Evolutionary conservation across 2,329 filamentous ascomycete genomes (phyloP).

Genomic region (Nectriaceae sp.): DNA sequence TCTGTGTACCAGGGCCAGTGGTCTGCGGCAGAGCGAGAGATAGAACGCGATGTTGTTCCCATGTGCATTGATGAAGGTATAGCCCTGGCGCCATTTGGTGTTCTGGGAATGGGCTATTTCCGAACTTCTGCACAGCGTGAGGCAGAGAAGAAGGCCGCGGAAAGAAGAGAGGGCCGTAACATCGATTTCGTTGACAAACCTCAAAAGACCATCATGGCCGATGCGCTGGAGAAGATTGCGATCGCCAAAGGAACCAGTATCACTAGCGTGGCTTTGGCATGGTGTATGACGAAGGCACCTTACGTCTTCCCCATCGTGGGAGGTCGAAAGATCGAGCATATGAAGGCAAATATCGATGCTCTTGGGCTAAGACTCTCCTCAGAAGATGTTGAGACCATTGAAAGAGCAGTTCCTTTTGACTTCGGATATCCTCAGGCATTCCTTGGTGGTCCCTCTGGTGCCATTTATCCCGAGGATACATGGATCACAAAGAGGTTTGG

Average conservation of each 20-base stretch:
- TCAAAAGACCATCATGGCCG: conserved; percentile 29
- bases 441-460: too few relatives aligned
- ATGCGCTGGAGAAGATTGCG: background rate
- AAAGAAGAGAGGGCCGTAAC: background rate
- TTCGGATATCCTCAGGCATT: background rate
- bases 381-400: background rate
- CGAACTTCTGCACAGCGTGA: background rate
- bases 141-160: background rate
- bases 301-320: background rate
- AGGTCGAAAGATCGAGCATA: background rate
- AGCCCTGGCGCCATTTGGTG: background rate
- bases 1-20: conserved; percentile 28
- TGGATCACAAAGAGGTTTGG: too few relatives aligned
- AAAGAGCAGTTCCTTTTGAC: background rate
- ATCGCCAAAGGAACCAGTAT: conserved; percentile 20
- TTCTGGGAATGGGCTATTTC: background rate
- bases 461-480: too few relatives aligned
- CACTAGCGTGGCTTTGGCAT: background rate
- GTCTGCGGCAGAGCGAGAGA: conserved; percentile 21
- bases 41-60: conserved; percentile 30
- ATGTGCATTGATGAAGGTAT: conserved; percentile 13
- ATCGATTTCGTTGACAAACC: background rate
- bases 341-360: background rate
- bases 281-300: background rate
- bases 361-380: background rate